Percentiles rank a stretch among this genome's conserved stretches.
These are phyloP conservation scores for Dioszegia crocea DNA, from an alignment of 768 basidiomycete species.

Conservation along the genomic window DNA sequence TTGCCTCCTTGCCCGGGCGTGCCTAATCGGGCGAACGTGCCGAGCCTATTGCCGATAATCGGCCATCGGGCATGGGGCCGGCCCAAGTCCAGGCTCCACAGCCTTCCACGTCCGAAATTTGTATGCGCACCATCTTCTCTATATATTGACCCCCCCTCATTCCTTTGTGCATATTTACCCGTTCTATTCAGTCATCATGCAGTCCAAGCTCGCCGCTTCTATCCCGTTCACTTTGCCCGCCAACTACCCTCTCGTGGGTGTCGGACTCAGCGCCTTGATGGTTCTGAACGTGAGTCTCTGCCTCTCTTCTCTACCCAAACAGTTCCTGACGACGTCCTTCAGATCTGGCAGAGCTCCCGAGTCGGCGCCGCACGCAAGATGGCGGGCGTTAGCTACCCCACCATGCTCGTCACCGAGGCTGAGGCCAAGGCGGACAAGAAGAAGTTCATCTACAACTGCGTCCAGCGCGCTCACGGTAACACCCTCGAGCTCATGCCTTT, in stretches of 20 bases:
- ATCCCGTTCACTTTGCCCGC: constrained; percentile 17
- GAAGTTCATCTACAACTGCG: constrained; percentile 37
- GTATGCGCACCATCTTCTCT: too few species aligned
- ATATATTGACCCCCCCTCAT: background rate
- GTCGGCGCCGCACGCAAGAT: constrained; percentile 28
- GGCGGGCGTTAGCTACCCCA: constrained; percentile 36
- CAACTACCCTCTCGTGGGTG: constrained; percentile 34
- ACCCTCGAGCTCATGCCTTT: constrained; percentile 34
- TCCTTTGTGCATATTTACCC: background rate
- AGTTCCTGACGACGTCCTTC: background rate
- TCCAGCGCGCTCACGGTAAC: constrained; percentile 36
- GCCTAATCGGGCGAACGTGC: background rate
- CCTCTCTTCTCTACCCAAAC: background rate
- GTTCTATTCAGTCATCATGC: background rate
- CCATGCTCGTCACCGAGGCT: constrained; percentile 32
- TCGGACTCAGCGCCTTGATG: constrained; percentile 21
- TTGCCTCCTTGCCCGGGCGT: background rate
- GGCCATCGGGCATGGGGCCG: too few species aligned
- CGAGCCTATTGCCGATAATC: background rate
- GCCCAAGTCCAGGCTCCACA: too few species aligned
- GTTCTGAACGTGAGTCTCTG: constrained; percentile 25
- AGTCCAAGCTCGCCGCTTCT: background rate
- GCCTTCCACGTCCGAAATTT: too few species aligned
- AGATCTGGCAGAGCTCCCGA: constrained; percentile 26
- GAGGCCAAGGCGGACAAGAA: constrained; percentile 37